These are phyloP conservation scores for Sclerotinia nivalis DNA, from an alignment of 2,329 filamentous ascomycete species.

Conservation along the genomic window DNA sequence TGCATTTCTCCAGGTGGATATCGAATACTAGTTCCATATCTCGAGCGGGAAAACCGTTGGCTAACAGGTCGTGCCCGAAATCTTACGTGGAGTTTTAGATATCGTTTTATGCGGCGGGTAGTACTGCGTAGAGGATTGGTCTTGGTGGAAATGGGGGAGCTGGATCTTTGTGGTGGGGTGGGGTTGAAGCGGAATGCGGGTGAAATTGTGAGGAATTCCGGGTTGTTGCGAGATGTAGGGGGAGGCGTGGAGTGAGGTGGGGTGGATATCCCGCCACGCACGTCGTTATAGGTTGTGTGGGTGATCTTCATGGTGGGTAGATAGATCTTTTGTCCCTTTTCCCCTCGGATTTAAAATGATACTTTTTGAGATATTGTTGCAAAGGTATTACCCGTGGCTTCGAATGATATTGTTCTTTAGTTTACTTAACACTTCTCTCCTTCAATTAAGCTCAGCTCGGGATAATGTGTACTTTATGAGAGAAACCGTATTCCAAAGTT, in stretches of 20 bases:
- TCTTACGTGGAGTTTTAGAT: background rate
- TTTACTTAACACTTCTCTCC: background rate
- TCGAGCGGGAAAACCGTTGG: background rate
- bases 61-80: background rate
- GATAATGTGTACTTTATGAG: background rate
- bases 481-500: background rate
- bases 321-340: background rate
- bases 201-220: constrained; percentile 3
- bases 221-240: too few relatives aligned
- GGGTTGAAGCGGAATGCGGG: background rate
- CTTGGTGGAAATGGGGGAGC: background rate
- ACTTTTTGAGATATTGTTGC: background rate
- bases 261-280: background rate
- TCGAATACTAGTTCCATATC: background rate
- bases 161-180: background rate
- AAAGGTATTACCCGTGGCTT: background rate
- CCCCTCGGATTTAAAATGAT: background rate
- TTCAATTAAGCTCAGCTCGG: background rate
- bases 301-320: background rate
- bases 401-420: background rate
- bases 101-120: background rate
- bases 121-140: background rate
- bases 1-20: background rate
- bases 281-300: constrained; percentile 15
- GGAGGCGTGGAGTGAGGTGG: background rate